phyloP scores from a whole-genome alignment of 495 filamentous ascomycete genomes.

The Aspergillus incahuasiensis region DNA sequence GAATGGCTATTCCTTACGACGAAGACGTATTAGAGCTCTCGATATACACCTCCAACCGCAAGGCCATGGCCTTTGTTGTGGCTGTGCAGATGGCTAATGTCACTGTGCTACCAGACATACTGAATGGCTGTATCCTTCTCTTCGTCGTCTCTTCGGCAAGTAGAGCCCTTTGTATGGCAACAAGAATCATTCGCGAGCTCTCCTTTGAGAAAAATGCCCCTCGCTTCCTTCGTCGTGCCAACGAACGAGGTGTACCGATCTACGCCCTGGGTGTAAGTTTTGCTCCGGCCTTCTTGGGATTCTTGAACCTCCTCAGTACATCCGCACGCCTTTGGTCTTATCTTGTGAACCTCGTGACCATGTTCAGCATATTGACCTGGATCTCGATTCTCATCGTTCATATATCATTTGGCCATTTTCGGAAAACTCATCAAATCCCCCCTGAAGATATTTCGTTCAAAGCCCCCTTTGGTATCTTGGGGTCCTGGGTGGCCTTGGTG shows the following conservation, averaged over 20 bases:
- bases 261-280: constrained; percentile 58
- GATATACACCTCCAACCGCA: constrained; percentile 19
- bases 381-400: constrained; percentile 76
- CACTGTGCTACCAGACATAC: constrained; percentile 44
- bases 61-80: constrained; percentile 56
- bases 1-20: constrained; percentile 53
- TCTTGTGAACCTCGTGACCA: constrained; percentile 73
- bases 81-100: constrained; percentile 51
- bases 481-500: constrained; percentile 59
- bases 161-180: constrained; percentile 57
- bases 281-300: constrained; percentile 60
- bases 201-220: constrained; percentile 69
- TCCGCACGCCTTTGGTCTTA: constrained; percentile 66
- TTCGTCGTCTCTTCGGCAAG: constrained; percentile 74
- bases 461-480: constrained; percentile 65
- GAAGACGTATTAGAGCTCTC: constrained; percentile 37
- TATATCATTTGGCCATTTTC: constrained; percentile 67
- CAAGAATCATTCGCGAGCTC: constrained; percentile 70
- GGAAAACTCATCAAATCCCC: constrained; percentile 62
- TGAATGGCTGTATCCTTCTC: constrained; percentile 65
- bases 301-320: constrained; percentile 62
- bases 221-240: constrained; percentile 58
- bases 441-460: constrained; percentile 60
- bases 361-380: constrained; percentile 65
- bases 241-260: constrained; percentile 67